Evolutionary conservation across 148 eudicot genomes (phyloP), one percentile per base, ranked within the genome.

Genomic region (Oxyria digyna): DNA sequence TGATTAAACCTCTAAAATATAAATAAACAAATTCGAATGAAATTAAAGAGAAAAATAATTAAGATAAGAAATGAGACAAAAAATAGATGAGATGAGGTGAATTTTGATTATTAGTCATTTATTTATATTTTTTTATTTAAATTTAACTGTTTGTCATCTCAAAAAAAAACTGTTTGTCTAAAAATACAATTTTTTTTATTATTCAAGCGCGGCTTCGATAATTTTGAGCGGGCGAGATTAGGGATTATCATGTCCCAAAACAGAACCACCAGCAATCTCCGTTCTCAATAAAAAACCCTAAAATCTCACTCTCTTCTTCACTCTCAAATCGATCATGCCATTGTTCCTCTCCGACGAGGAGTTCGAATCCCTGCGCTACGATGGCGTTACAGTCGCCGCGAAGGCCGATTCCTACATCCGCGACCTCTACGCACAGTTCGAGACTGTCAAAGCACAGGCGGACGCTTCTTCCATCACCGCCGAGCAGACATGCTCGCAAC

Each of bases 401-500:
- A 91, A 85, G 77, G 99, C 97, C 12, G 99, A 94, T 55, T 78
- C 83, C 0, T 88, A 71, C 77, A 91, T 94, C 21, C 65, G 80
- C 23, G 77, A 67, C 24, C 80, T 90, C 9, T 64, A 65, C 72
- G 73, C 77, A 15, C 86, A 88, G 49, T 76, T 91, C 43, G 97
- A 94, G 40, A 85, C 96, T 42, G 88, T 79, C 26, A 85, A 74
- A 68, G 99, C 97, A 8, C 85, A 88, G 77, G 86, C 90, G 1
- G 97, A 95, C 46, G 96, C 97, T 15, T 79, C 89, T 5, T 42
- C 93, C 14, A 87, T 95, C 46, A 95, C 93, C 24, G 91, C 87
- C n/a, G 99, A 95, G 74, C 99, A 95, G 67, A 88, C 91, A 0
- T 91, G 99, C 72, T 85, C 99, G 1, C 70, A 85, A 46, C 87